phyloP scores from a whole-genome alignment of 768 basidiomycete species.

The Lactarius indigo region DNA sequence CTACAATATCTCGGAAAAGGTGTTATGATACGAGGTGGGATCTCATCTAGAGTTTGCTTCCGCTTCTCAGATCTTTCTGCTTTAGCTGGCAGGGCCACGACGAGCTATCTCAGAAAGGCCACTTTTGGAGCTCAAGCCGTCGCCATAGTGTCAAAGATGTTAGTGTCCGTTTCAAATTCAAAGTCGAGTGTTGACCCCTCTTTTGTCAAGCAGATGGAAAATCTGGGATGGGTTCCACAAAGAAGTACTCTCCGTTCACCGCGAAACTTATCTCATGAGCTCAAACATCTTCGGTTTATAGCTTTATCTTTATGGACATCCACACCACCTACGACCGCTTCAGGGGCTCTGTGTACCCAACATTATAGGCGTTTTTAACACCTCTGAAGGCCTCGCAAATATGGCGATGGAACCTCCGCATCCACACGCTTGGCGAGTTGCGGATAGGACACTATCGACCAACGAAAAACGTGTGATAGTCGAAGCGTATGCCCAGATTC shows the following conservation, averaged over 20 bases:
- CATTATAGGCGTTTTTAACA: slow-evolving; percentile 49
- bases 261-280: not conserved
- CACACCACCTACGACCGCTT: slow-evolving; percentile 44
- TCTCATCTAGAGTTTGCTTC: not conserved
- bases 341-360: slow-evolving; percentile 54
- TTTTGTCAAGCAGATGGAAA: slow-evolving; percentile 13
- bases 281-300: slow-evolving; percentile 29
- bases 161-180: not conserved
- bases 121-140: slow-evolving; percentile 14
- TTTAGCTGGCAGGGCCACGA: slow-evolving; percentile 21
- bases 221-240: slow-evolving; percentile 24
- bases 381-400: slow-evolving; percentile 36
- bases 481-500: slow-evolving; percentile 44
- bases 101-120: slow-evolving; percentile 18
- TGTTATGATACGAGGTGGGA: slow-evolving; percentile 19
- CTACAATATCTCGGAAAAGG: slow-evolving; percentile 20
- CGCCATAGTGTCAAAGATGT: slow-evolving; percentile 18
- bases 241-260: slow-evolving; percentile 6
- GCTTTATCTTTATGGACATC: slow-evolving; percentile 51
- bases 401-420: slow-evolving; percentile 56
- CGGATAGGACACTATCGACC: slow-evolving; percentile 51
- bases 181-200: not conserved
- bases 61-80: not conserved
- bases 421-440: slow-evolving; percentile 55
- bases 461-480: slow-evolving; percentile 50